Percentiles rank a stretch among this genome's conserved stretches.
phyloP scores from a whole-genome alignment of 345 rosid species.

The Lepidium didymum region DNA sequence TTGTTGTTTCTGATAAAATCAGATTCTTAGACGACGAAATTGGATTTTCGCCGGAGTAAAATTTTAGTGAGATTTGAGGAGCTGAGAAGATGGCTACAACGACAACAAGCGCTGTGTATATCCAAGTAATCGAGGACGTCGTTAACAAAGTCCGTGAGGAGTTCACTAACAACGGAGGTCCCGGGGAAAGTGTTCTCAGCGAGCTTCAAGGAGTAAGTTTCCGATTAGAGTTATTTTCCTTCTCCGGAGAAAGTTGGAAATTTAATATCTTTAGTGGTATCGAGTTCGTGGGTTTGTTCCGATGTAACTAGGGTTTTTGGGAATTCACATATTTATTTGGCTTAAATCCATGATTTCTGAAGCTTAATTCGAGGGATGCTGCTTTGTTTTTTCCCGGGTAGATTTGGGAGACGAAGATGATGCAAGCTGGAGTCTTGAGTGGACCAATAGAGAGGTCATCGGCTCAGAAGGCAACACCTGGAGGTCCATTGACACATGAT shows the following conservation, averaged over 20 bases:
- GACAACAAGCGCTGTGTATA: conserved; percentile 75
- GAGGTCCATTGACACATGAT: conserved; percentile 66
- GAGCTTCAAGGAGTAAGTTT: conserved; percentile 86
- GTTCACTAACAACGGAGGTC: conserved; percentile 73
- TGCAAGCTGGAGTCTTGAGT: conserved; percentile 67
- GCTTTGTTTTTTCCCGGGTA: conserved; percentile 15
- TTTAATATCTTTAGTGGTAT: neutral
- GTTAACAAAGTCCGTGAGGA: conserved; percentile 87
- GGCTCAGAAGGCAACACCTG: conserved; percentile 45
- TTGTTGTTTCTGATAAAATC: neutral
- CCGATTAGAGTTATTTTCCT: neutral
- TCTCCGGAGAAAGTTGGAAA: neutral
- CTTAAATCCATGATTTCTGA: neutral
- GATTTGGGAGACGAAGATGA: conserved; percentile 97
- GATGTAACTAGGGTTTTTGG: conserved; percentile 33
- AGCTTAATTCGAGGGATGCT: conserved; percentile 4
- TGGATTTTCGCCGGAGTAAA: neutral
- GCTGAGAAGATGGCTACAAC: conserved; percentile 47
- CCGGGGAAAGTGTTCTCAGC: conserved; percentile 75
- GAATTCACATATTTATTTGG: neutral
- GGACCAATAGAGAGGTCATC: conserved; percentile 74
- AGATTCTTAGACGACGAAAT: neutral
- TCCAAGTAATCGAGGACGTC: conserved; percentile 88
- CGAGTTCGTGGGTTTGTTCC: conserved; percentile 23
- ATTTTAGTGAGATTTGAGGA: conserved; percentile 3